These are phyloP conservation scores for Coniferiporia weirii DNA, from an alignment of 1,284 basidiomycete genomes.

Conservation along the genomic window DNA sequence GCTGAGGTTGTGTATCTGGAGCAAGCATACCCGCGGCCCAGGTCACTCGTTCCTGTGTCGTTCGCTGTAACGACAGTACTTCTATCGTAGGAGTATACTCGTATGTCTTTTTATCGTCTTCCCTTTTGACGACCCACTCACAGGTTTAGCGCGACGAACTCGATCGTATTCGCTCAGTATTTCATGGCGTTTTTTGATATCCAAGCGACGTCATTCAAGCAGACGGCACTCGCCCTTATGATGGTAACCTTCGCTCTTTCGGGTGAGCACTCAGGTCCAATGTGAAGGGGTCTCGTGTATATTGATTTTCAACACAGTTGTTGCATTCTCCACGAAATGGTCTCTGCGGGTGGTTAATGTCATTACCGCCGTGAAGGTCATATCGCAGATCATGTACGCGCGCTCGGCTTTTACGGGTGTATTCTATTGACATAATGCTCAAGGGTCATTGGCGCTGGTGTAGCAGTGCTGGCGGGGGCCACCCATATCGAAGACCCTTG, in stretches of 20 bases:
- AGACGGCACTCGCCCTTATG: constrained; percentile 24
- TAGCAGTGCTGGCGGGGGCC: constrained; percentile 44
- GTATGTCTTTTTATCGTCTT: neutral
- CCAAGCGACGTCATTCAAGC: constrained; percentile 21
- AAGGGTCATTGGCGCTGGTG: constrained; percentile 38
- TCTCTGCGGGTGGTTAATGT: constrained; percentile 26
- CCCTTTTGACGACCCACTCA: neutral
- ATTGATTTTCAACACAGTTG: constrained; percentile 18
- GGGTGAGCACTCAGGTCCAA: constrained; percentile 15
- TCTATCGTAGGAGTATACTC: constrained; percentile 27
- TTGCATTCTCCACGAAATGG: constrained; percentile 29
- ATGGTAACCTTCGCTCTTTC: constrained; percentile 24
- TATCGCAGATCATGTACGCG: constrained; percentile 26
- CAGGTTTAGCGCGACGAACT: constrained; percentile 25
- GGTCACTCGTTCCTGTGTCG: constrained; percentile 32
- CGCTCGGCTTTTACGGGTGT: neutral
- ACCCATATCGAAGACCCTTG: constrained; percentile 40
- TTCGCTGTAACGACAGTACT: constrained; percentile 42
- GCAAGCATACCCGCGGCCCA: constrained; percentile 37
- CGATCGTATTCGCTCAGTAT: constrained; percentile 29
- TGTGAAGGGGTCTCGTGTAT: neutral
- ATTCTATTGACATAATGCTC: constrained; percentile 20
- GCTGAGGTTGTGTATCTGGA: constrained; percentile 45
- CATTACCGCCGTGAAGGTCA: constrained; percentile 26
- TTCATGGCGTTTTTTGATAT: constrained; percentile 23